Percentiles rank a stretch among this genome's conserved stretches.
phyloP scores from a whole-genome alignment of 495 filamentous ascomycete genomes.

The Talaromyces ruber region DNA sequence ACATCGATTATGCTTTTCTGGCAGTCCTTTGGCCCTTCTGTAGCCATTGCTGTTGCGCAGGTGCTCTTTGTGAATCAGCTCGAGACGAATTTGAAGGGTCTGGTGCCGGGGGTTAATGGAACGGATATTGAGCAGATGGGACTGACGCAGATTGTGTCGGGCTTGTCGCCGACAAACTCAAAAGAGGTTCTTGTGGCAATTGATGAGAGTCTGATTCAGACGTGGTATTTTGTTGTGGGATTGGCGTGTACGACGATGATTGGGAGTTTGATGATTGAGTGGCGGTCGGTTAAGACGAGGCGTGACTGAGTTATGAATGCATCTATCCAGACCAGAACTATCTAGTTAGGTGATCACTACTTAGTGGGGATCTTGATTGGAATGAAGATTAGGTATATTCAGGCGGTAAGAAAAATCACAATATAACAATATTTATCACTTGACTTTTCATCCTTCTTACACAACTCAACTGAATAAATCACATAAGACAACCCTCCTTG shows the following conservation, averaged over 20 bases:
- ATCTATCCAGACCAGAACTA: too few relatives aligned
- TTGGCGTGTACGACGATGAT: constrained; percentile 40
- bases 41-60: constrained; percentile 48
- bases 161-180: constrained; percentile 24
- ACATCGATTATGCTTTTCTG: constrained; percentile 52
- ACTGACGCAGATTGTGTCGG: constrained; percentile 17
- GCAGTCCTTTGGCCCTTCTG: constrained; percentile 51
- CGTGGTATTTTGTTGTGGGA: constrained; percentile 15
- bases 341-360: too few relatives aligned
- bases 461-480: constrained; percentile 8
- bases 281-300: constrained; percentile 44
- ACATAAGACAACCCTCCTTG: constrained; percentile 91
- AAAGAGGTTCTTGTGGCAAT: constrained; percentile 36
- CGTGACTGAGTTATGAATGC: constrained; percentile 3
- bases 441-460: background rate
- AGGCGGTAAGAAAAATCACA: background rate
- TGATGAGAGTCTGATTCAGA: constrained; percentile 18
- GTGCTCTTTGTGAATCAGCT: constrained; percentile 43
- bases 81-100: constrained; percentile 23
- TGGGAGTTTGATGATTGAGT: constrained; percentile 47
- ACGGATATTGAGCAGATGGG: constrained; percentile 38
- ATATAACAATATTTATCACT: background rate
- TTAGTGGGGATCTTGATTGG: background rate
- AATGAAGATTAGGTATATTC: background rate
- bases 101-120: constrained; percentile 28